Base-by-base conservation (phyloP, 768 basidiomycete genomes). In the Sarcodon sp. region DNA sequence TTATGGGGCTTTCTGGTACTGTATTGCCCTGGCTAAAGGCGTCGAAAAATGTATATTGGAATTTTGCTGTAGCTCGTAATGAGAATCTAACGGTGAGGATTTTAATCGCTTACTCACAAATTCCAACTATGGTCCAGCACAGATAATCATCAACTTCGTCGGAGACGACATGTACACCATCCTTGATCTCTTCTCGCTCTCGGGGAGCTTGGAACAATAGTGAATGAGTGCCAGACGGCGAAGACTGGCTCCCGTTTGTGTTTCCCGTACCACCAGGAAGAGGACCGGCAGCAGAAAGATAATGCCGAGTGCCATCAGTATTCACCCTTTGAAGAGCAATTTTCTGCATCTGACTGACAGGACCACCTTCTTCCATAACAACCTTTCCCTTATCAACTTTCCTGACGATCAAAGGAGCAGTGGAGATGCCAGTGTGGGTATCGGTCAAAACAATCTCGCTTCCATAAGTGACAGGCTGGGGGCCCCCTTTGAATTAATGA, bases 321-420 rank as follows among this genome's bases (percentile, higher is more conserved):
- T 87, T 85, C 47, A 87, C 78, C 47, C 87, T 74, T 58, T 91
- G 85, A 38, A 97, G 69, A 1, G 91, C 92, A 52, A 97, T 87
- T 69, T 93, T 90, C 67, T 97, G 92, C 81, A 97, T 89, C 63
- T 94, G 91, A 58, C 88, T 91, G 53, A 97, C 87, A 37, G 90
- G 92, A 5, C 90, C 87, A 15, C 86, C 87, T 58, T 91, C 85
- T 55, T 91, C 87, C n/a, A 74, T 67, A n/a, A 80, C 78, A 35
- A 93, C 84, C 50, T 80, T 72, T 31, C 87, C 87, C 58, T 92
- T 92, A 63, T 93, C 90, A 31, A 97, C 88, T 63, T 93, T 93
- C 52, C 89, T 86, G 46, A 97, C 85, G 53, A 89, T 70, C 37
- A 94, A 73, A 0, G 89, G 86, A 6, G 88, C 81, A 0, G 88